Evolutionary conservation across 164 flowering plant species (phyloP).

Genomic region (Vitis amurensis): DNA sequence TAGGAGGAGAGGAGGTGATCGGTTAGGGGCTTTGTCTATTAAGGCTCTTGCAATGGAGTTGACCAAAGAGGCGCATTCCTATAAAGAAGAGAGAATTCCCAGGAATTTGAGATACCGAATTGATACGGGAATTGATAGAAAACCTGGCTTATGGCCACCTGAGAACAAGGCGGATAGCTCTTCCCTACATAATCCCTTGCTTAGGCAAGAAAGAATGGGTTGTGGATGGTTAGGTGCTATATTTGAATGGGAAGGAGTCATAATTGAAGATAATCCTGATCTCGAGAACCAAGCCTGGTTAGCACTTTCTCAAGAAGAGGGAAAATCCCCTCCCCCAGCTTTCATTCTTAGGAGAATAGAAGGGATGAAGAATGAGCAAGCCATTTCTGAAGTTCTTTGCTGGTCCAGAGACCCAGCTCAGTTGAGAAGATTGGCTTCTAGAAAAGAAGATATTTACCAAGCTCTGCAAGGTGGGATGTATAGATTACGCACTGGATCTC

Average conservation of each 20-base stretch:
- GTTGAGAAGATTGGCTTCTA: constrained; percentile 63
- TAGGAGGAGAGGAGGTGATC: constrained; percentile 8
- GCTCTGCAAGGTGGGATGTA: constrained; percentile 76
- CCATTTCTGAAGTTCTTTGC: constrained; percentile 89
- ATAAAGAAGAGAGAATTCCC: constrained; percentile 41
- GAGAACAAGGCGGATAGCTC: constrained; percentile 79
- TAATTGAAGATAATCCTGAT: constrained; percentile 80
- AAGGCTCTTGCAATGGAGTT: constrained; percentile 59
- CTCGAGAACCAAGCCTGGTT: constrained; percentile 90
- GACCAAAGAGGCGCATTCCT: constrained; percentile 57
- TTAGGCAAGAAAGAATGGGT: constrained; percentile 91
- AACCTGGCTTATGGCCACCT: constrained; percentile 72
- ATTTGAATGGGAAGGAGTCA: constrained; percentile 95
- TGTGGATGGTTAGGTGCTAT: constrained; percentile 99
- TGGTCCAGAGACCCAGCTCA: constrained; percentile 89
- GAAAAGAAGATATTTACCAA: constrained; percentile 85
- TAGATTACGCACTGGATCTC: constrained; percentile 67
- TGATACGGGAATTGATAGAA: constrained; percentile 40
- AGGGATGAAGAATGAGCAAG: constrained; percentile 99
- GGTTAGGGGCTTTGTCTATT: constrained; percentile 13
- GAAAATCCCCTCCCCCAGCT: constrained; percentile 76
- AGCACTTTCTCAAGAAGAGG: constrained; percentile 82
- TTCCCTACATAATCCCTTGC: constrained; percentile 83
- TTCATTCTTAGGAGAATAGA: constrained; percentile 73
- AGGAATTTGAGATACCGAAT: constrained; percentile 29